Base-by-base conservation (phyloP, 1,139 yeast species). In the Candida sp. region DNA sequence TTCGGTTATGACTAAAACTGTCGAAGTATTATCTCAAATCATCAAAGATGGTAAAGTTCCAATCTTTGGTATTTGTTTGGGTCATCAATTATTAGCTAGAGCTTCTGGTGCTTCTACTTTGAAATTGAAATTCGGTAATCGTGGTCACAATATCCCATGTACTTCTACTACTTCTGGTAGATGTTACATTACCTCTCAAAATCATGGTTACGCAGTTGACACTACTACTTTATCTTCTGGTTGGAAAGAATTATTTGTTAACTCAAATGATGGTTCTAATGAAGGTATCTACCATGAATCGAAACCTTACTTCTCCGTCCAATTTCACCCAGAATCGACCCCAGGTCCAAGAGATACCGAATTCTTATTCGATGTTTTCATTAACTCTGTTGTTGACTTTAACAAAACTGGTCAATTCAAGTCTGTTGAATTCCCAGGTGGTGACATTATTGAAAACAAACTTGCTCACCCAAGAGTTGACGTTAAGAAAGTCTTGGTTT, bases 291-390 rank as follows among this genome's bases (percentile, higher is more conserved):
- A 89, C 75, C 91, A 91, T 69, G 79, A 85, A 39, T 75, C 81
- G 49, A 77, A 87, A 64, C 99, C 99, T 39, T 86, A 77, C 65
- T 95, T 95, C 77, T 93, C 99, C n/a, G 98, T 93, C 41, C 99
- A 95, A 76, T 93, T 95, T 80, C 99, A 95, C 64, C 99, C 99
- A 21, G 99, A 95, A 75, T 89, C 98, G 30, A 89, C 97, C 44
- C 99, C 99, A 39, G 99, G 99, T 66, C 99, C 99, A 64, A 84
- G 97, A 65, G 99, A 95, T 66, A 93, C 99, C 45, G 99, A 95
- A 69, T 95, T 93, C 66, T 77, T 95, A 64, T 95, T 95, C 60
- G 99, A 95, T 61, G 91, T 88, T 33, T 95, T 95, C 69, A 86
- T 95, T 61, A 68, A 87, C 53, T 70, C 97, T 40, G 96, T 93